These are phyloP conservation scores for Sanghuangporus weigelae DNA, from an alignment of 1,284 basidiomycete genomes.

Conservation along the genomic window DNA sequence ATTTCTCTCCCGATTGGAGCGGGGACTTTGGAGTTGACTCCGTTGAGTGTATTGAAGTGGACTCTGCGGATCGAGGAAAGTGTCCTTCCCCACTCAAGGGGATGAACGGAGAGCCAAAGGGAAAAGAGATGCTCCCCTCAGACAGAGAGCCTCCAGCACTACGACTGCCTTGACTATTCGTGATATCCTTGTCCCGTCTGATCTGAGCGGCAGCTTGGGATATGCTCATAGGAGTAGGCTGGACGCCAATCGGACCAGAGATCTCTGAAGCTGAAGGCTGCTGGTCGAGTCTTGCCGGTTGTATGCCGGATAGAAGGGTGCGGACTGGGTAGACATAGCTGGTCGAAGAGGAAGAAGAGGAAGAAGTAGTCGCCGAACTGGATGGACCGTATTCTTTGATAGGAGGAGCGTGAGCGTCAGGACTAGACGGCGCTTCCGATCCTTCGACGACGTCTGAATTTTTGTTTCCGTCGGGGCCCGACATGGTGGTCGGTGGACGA, in stretches of 20 bases:
- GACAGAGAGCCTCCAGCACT: not conserved
- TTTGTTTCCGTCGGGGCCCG: not conserved
- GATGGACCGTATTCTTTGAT: not conserved
- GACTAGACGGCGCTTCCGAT: not conserved
- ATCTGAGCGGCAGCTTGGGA: constrained; percentile 1
- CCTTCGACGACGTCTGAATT: not conserved
- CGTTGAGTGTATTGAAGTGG: not conserved
- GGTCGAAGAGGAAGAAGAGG: constrained; percentile 4
- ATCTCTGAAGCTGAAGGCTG: constrained; percentile 14
- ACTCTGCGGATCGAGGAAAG: not conserved
- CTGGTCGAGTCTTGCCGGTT: constrained; percentile 18
- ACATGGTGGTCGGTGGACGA: not conserved
- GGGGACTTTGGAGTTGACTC: not conserved
- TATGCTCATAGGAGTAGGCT: not conserved
- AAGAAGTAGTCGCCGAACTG: not conserved
- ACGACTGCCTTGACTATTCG: not conserved
- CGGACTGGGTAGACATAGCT: constrained; percentile 30
- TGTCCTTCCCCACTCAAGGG: not conserved
- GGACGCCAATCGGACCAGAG: not conserved
- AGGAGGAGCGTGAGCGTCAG: not conserved
- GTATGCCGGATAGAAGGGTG: constrained; percentile 29
- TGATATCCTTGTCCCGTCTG: not conserved
- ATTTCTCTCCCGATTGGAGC: not conserved
- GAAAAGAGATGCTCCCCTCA: not conserved
- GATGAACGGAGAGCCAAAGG: not conserved